Conservation (phyloP, 2,329 filamentous ascomycete species). For the Xylariaceae sp. region DNA sequence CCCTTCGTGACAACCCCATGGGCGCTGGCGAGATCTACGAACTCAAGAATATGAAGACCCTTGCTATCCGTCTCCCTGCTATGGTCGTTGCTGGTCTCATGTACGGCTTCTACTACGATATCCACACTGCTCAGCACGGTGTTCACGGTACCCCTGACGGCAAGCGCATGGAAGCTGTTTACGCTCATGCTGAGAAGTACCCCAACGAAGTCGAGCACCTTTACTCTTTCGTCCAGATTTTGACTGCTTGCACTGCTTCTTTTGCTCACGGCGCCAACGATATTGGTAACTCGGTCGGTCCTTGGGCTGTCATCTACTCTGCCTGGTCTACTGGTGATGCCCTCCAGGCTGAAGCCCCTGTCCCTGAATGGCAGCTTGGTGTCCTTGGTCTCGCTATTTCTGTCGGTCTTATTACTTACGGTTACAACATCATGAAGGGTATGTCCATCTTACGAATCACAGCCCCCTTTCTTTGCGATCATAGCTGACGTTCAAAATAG, state of each 20-base stretch:
- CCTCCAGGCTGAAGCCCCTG: constrained; percentile 55
- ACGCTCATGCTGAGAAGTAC: constrained; percentile 59
- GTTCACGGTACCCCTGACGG: constrained; percentile 68
- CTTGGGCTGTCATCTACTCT: constrained; percentile 65
- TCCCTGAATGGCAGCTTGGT: constrained; percentile 72
- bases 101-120: constrained; percentile 78
- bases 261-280: constrained; percentile 76
- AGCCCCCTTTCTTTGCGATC: background rate
- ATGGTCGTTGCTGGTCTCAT: constrained; percentile 56
- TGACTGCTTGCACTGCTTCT: constrained; percentile 66
- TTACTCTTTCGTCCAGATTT: constrained; percentile 61
- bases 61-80: constrained; percentile 63
- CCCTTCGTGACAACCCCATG: constrained; percentile 67
- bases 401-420: constrained; percentile 65
- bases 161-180: constrained; percentile 63
- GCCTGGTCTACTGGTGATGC: constrained; percentile 61
- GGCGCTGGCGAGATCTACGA: constrained; percentile 71
- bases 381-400: constrained; percentile 61
- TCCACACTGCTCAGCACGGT: constrained; percentile 69
- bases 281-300: constrained; percentile 64
- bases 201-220: constrained; percentile 65
- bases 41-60: constrained; percentile 59
- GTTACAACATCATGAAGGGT: constrained; percentile 82
- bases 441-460: constrained; percentile 25
- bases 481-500: constrained; percentile 22